These are phyloP conservation scores for Pleomassaria siparia DNA, from an alignment of 2,329 filamentous ascomycete species.

Conservation along the genomic window DNA sequence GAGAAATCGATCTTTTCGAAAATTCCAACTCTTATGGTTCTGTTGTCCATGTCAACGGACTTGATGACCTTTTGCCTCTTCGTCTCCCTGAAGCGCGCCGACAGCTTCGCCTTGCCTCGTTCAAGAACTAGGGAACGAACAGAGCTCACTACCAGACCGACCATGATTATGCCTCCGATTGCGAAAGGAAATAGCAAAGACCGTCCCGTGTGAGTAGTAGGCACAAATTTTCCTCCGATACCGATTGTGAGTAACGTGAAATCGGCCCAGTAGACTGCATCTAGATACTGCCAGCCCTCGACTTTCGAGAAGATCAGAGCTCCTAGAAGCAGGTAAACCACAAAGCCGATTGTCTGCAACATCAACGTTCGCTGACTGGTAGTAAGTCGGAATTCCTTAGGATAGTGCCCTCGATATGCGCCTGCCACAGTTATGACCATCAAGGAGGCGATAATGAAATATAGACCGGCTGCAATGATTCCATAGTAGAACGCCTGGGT, in stretches of 20 bases:
- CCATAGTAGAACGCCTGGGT: conserved; percentile 63
- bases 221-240: conserved; percentile 54
- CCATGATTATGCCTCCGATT: conserved; percentile 56
- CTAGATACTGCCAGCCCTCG: conserved; percentile 56
- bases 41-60: conserved; percentile 41
- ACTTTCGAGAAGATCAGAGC: conserved; percentile 51
- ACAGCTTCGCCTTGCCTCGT: conserved; percentile 54
- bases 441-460: conserved; percentile 57
- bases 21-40: conserved; percentile 46
- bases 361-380: conserved; percentile 58
- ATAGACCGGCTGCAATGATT: conserved; percentile 58
- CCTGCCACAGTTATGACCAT: conserved; percentile 60
- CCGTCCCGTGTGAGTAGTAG: conserved; percentile 52
- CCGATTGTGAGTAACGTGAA: conserved; percentile 60
- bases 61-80: conserved; percentile 48
- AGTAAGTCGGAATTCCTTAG: conserved; percentile 59
- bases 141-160: conserved; percentile 58
- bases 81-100: conserved; percentile 53
- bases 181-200: conserved; percentile 57
- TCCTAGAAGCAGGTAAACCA: conserved; percentile 52
- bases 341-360: conserved; percentile 55
- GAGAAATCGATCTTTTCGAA: conserved; percentile 46
- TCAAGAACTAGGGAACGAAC: conserved; percentile 55
- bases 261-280: conserved; percentile 59
- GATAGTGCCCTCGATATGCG: conserved; percentile 56